Conservation (phyloP, 305 asterid species). For the Solanum hybrid region DNA sequence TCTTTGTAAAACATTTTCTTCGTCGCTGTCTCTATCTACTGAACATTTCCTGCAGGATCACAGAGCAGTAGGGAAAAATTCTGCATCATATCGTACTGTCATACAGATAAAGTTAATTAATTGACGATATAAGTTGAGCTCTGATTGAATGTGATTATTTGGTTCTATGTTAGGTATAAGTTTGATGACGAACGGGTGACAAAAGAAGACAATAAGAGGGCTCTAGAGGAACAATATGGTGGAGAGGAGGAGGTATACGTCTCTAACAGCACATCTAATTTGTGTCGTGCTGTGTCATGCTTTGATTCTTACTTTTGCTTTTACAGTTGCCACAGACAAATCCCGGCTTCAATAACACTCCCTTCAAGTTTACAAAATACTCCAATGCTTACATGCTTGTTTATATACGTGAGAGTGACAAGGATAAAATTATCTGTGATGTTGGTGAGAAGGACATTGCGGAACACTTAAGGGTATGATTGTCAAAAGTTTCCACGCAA, state of each 20-base stretch:
- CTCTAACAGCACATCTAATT: not conserved
- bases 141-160: conserved; percentile 5
- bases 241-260: conserved; percentile 90
- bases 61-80: not conserved
- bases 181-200: conserved; percentile 96
- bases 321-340: conserved; percentile 87
- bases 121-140: not conserved
- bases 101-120: not conserved
- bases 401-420: conserved; percentile 87
- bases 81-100: not conserved
- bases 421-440: conserved; percentile 86
- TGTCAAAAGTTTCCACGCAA: not conserved
- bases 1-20: not conserved
- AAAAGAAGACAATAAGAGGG: conserved; percentile 86
- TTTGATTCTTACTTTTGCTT: conserved; percentile 10
- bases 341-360: conserved; percentile 95
- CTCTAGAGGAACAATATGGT: conserved; percentile 94
- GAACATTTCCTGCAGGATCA: not conserved
- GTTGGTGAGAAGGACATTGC: conserved; percentile 97
- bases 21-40: not conserved
- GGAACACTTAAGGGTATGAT: conserved; percentile 76
- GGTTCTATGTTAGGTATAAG: conserved; percentile 58
- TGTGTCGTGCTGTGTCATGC: conserved; percentile 14
- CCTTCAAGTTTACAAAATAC: conserved; percentile 88
- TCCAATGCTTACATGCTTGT: conserved; percentile 99